These are phyloP conservation scores for Buxus sempervirens DNA, from an alignment of 164 flowering plant genomes.

Conservation along the genomic window DNA sequence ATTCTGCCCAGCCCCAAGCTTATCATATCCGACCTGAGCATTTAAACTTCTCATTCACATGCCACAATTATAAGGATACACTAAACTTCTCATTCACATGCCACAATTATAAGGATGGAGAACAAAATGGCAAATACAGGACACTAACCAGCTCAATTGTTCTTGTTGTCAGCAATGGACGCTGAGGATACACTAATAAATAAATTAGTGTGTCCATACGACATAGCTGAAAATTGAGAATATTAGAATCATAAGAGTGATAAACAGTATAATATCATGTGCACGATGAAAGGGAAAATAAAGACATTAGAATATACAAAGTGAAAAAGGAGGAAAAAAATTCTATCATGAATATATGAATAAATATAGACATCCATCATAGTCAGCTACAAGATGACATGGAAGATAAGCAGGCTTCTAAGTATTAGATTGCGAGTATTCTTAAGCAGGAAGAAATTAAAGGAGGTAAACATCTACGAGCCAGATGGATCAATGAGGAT, in stretches of 20 bases:
- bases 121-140: background rate
- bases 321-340: background rate
- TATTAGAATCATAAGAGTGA: background rate
- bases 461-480: no score
- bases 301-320: background rate
- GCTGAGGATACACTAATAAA: constrained; percentile 92
- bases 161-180: constrained; percentile 88
- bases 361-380: no score
- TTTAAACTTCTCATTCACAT: constrained; percentile 5
- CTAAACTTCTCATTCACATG: constrained; percentile 6
- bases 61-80: background rate
- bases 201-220: constrained; percentile 91
- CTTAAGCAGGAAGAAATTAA: no score
- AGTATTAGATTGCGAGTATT: no score
- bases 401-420: no score
- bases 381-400: no score
- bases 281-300: background rate
- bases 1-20: constrained; percentile 98
- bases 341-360: background rate
- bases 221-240: constrained; percentile 41
- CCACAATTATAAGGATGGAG: background rate
- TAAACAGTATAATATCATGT: background rate
- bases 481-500: no score
- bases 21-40: constrained; percentile 82
- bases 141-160: constrained; percentile 90